phyloP scores from a whole-genome alignment of 2,329 filamentous ascomycete genomes.

The Hymenoscyphus fructigenus region DNA sequence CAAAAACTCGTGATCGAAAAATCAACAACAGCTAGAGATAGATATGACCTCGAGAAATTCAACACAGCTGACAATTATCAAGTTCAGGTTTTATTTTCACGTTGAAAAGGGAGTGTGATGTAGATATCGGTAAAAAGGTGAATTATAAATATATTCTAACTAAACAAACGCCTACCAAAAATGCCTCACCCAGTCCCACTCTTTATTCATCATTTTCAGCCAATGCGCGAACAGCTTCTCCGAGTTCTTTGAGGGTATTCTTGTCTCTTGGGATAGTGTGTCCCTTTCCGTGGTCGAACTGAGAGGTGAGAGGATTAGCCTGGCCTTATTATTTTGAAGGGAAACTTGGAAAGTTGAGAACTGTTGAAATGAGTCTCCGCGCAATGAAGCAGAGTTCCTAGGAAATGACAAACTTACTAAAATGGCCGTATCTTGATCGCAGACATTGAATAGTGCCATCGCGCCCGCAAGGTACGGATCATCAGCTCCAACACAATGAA shows the following conservation, averaged over 20 bases:
- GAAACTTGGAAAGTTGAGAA: not conserved
- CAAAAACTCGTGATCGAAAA: too few species aligned
- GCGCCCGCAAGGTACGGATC: constrained; percentile 63
- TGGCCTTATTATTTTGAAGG: not conserved
- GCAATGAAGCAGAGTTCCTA: not conserved
- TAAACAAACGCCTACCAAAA: not conserved
- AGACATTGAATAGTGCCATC: constrained; percentile 61
- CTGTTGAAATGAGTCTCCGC: too few species aligned
- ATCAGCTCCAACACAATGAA: constrained; percentile 52
- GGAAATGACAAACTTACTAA: constrained; percentile 35
- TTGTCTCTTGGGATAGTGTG: constrained; percentile 58
- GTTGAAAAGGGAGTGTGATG: too few species aligned
- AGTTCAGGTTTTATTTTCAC: too few species aligned
- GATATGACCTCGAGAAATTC: too few species aligned
- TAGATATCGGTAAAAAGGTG: too few species aligned
- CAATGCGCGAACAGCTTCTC: constrained; percentile 19
- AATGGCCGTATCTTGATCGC: constrained; percentile 56
- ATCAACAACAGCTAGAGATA: too few species aligned
- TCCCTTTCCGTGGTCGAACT: constrained; percentile 63
- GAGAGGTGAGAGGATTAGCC: not conserved
- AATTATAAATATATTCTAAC: too few species aligned
- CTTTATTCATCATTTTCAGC: not conserved
- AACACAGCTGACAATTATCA: too few species aligned
- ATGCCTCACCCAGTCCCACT: not conserved
- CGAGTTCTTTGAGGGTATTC: constrained; percentile 36